Conservation (phyloP, 148 eudicot species). For the Vaccinium darrowii region DNA sequence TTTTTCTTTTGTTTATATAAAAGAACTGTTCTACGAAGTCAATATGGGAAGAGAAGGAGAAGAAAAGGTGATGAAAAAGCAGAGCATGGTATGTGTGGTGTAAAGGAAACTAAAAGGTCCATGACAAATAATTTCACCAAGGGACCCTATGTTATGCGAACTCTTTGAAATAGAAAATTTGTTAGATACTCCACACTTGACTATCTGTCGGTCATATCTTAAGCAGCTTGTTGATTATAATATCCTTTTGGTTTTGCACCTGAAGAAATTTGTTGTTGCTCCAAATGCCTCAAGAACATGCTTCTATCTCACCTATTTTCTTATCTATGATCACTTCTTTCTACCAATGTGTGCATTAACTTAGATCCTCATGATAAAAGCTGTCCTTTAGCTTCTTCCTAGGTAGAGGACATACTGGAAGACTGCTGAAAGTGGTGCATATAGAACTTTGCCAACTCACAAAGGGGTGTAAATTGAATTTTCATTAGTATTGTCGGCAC, state of each 20-base stretch:
- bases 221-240: background rate
- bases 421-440: background rate
- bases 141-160: background rate
- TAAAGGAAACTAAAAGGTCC: background rate
- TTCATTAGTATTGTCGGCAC: background rate
- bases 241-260: background rate
- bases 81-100: background rate
- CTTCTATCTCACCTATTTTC: background rate
- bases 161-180: background rate
- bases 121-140: background rate
- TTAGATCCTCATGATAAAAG: background rate
- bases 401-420: background rate
- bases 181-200: background rate
- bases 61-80: background rate
- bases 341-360: conserved; percentile 5
- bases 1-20: background rate
- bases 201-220: background rate
- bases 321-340: background rate
- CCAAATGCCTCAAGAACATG: background rate
- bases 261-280: background rate
- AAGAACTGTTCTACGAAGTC: background rate
- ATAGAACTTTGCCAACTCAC: background rate
- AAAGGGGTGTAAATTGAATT: background rate
- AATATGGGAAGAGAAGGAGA: background rate
- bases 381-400: background rate